Conservation (phyloP, 352 stramenopile species). For the Globisporangium orthogonon region DNA sequence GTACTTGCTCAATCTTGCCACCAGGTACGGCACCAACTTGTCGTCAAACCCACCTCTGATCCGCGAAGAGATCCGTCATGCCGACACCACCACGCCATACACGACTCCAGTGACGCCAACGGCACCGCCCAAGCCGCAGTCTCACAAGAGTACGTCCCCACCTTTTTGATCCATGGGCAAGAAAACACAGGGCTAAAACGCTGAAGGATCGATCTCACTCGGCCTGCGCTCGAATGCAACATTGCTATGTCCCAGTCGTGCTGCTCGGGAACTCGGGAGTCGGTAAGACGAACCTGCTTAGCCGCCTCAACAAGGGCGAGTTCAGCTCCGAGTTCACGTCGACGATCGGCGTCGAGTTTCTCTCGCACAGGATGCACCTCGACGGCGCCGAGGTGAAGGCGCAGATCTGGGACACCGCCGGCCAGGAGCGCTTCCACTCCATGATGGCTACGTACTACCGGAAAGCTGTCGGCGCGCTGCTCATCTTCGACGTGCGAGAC, state of each 20-base stretch:
- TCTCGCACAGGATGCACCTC: constrained; percentile 74
- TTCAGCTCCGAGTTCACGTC: constrained; percentile 82
- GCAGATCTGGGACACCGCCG: constrained; percentile 87
- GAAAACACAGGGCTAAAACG: not conserved
- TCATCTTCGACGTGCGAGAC: constrained; percentile 75
- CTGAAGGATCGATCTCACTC: constrained; percentile 1
- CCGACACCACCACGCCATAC: constrained; percentile 10
- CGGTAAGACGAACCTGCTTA: constrained; percentile 84
- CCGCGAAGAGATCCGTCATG: constrained; percentile 20
- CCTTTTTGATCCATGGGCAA: not conserved
- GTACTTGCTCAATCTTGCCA: constrained; percentile 7
- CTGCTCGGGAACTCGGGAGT: constrained; percentile 83
- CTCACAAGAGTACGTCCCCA: constrained; percentile 56
- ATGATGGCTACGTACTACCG: constrained; percentile 90
- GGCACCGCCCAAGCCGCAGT: constrained; percentile 29
- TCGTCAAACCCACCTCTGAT: constrained; percentile 40
- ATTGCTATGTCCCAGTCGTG: constrained; percentile 34
- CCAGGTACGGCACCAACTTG: constrained; percentile 63
- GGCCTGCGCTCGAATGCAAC: not conserved
- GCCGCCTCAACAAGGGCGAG: constrained; percentile 71
- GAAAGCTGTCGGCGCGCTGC: constrained; percentile 64
- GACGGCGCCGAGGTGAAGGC: constrained; percentile 70
- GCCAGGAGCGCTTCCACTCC: constrained; percentile 80
- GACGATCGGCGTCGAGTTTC: constrained; percentile 84
- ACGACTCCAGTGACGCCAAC: constrained; percentile 19